phyloP scores from a whole-genome alignment of 345 rosid genomes.

The Camelina neglecta region DNA sequence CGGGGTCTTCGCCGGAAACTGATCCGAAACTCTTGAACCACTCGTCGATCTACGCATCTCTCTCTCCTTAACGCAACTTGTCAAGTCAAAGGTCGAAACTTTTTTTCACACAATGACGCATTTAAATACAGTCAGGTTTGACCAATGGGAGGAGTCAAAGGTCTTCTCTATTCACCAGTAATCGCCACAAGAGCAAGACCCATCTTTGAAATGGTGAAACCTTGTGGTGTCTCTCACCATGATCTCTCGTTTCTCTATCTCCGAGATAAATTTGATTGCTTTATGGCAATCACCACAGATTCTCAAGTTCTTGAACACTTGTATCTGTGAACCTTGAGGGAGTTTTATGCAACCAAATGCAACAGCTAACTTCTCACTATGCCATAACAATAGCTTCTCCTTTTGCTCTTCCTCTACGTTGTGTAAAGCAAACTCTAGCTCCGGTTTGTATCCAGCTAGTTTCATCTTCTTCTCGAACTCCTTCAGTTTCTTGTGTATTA shows the following conservation, averaged over 20 bases:
- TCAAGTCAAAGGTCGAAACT: constrained; percentile 35
- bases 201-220: constrained; percentile 83
- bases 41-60: constrained; percentile 77
- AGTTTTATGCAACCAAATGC: constrained; percentile 73
- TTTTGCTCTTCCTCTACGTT: constrained; percentile 71
- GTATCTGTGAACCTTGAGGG: constrained; percentile 52
- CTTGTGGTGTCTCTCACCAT: constrained; percentile 76
- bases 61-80: constrained; percentile 35
- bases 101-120: constrained; percentile 15
- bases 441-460: constrained; percentile 75
- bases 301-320: constrained; percentile 88
- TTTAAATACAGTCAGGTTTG: constrained; percentile 37
- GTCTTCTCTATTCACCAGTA: constrained; percentile 60
- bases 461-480: constrained; percentile 75
- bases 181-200: constrained; percentile 85
- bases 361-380: constrained; percentile 86
- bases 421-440: constrained; percentile 79
- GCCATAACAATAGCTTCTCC: constrained; percentile 70
- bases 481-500: constrained; percentile 61
- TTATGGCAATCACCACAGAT: constrained; percentile 84
- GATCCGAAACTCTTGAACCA: constrained; percentile 52
- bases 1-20: constrained; percentile 40
- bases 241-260: constrained; percentile 69
- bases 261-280: constrained; percentile 70
- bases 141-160: constrained; percentile 31